Evolutionary conservation across 208 protist genomes (phyloP), one percentile per base, ranked within the genome.

Genomic region (Naegleria fowleri): DNA sequence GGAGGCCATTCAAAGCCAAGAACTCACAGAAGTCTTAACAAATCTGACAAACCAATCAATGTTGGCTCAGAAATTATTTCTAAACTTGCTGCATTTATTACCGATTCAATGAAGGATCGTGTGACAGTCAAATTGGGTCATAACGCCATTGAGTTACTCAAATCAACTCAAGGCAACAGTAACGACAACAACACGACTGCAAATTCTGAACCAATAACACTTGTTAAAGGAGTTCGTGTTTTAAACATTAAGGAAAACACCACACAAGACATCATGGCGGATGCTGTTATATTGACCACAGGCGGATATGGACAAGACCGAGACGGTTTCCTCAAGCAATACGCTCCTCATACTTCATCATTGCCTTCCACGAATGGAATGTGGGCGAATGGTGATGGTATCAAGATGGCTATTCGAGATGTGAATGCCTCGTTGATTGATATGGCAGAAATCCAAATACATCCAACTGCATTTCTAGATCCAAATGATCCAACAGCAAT

Each of bases 391-490:
- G 96, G 96, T 91, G 96, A 97, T 86, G 67, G 38, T 13, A 52
- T 92, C 6, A 75, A 75, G 13, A 29, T 48, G 36, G 52, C 90
- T 75, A 79, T 15, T 13, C 19, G 52, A 48, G 86, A 94, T 39
- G 91, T 97, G 59, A 96, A 95, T 51, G 97, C 93, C 16, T 91
- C 91, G n/a, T 92, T 97, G 76, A 94, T 98, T 39, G 95, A 98
- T 92, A 97, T 98, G 96, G 97, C 98, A 93, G 95, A 98, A 93
- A 96, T 98, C 86, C 96, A 97, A 92, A 93, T 99, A 22, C 98
- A 99, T 91, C 98, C 98, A n/a, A 99, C 98, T 40, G 97, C 96
- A 36, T 97, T 99, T 40, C 87, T 99, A 25, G 93, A 98, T 92
- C 97, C 97, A 13, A 95, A 95, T 83, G 94, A 99, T 52, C 98